Evolutionary conservation across 1,139 yeast species (phyloP).

Genomic region (Candida mesenterica): DNA sequence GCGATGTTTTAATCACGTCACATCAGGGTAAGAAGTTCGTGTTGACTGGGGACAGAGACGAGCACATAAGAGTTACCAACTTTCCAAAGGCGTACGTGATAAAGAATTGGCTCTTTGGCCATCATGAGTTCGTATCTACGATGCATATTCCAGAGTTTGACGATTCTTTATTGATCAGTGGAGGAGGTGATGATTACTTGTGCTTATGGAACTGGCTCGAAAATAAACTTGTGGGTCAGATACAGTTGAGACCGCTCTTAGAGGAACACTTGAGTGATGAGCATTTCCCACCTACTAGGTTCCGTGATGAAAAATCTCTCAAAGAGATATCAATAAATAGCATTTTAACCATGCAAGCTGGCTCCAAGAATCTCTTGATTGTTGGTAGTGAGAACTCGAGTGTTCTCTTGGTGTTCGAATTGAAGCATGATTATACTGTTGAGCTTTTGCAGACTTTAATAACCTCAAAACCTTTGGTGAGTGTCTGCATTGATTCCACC

Average conservation of each 20-base stretch:
- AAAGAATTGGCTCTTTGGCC: slow-evolving; percentile 85
- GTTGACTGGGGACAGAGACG: slow-evolving; percentile 91
- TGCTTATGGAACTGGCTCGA: slow-evolving; percentile 75
- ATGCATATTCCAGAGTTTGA: slow-evolving; percentile 54
- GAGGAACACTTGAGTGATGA: slow-evolving; percentile 50
- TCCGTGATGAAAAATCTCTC: slow-evolving; percentile 51
- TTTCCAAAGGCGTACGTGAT: slow-evolving; percentile 78
- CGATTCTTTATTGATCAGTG: slow-evolving; percentile 57
- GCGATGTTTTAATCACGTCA: slow-evolving; percentile 56
- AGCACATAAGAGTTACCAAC: slow-evolving; percentile 85
- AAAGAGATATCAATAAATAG: slow-evolving; percentile 56
- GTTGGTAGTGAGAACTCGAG: slow-evolving; percentile 58
- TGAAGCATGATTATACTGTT: slow-evolving; percentile 22
- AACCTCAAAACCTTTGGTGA: slow-evolving; percentile 25
- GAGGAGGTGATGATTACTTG: slow-evolving; percentile 87
- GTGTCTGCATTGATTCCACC: slow-evolving; percentile 20
- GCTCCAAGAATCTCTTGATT: slow-evolving; percentile 30
- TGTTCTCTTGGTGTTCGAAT: slow-evolving; percentile 44
- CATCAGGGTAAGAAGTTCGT: slow-evolving; percentile 52
- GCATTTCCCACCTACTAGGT: slow-evolving; percentile 68
- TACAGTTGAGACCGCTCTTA: slow-evolving; percentile 50
- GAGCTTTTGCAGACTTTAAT: slow-evolving; percentile 28
- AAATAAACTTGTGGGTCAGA: slow-evolving; percentile 41
- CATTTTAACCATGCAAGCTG: slow-evolving; percentile 30
- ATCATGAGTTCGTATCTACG: slow-evolving; percentile 73